phyloP scores from a whole-genome alignment of 2,329 filamentous ascomycete species.

The Hypoxylon sp. region DNA sequence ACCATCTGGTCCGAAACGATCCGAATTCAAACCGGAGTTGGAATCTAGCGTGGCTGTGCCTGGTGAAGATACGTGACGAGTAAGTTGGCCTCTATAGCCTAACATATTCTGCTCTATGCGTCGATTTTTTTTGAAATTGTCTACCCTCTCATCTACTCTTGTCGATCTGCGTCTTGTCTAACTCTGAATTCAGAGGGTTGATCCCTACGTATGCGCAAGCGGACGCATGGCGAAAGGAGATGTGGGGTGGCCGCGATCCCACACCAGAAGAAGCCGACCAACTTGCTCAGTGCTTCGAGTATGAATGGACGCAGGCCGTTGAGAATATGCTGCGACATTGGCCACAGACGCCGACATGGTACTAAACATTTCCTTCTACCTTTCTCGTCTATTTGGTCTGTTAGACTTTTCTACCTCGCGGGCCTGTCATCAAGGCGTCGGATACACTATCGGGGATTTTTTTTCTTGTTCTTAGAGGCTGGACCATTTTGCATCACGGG shows the following conservation, averaged over 20 bases:
- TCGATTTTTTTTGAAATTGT: not conserved
- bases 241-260: slow-evolving; percentile 77
- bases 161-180: slow-evolving; percentile 21
- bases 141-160: not conserved
- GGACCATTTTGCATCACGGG: slow-evolving; percentile 51
- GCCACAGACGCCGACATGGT: slow-evolving; percentile 72
- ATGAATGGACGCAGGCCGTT: slow-evolving; percentile 77
- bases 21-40: slow-evolving; percentile 78
- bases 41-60: slow-evolving; percentile 82
- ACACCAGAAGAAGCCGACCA: slow-evolving; percentile 68
- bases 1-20: slow-evolving; percentile 73
- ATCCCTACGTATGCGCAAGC: slow-evolving; percentile 72
- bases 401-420: slow-evolving; percentile 6
- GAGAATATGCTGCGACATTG: slow-evolving; percentile 78
- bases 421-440: slow-evolving; percentile 13
- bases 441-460: not conserved
- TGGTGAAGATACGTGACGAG: slow-evolving; percentile 76
- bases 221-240: slow-evolving; percentile 74
- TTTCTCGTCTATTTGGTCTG: slow-evolving; percentile 44
- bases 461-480: slow-evolving; percentile 22
- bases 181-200: slow-evolving; percentile 63
- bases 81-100: slow-evolving; percentile 57
- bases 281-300: slow-evolving; percentile 73
- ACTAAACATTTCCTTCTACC: slow-evolving; percentile 55
- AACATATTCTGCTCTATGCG: not conserved